Base-by-base conservation (phyloP, 2,329 filamentous ascomycete species). In the Arthrinium phaeospermum region DNA sequence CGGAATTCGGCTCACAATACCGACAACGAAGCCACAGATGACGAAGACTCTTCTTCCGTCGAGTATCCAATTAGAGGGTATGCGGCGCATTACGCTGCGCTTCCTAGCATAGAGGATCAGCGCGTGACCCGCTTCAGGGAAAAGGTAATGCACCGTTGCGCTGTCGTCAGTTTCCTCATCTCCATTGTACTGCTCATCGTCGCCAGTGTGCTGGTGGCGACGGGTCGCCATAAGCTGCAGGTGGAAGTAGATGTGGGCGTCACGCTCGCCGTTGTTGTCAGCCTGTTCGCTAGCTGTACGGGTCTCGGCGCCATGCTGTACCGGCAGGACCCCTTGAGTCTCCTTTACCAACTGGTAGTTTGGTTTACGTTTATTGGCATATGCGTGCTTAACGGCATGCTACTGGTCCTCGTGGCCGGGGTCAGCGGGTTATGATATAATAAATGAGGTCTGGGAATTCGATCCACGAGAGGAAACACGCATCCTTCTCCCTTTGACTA, bases 201-300 rank as follows among this genome's bases (percentile, higher is more conserved):
- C 45, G 89, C 92, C 0, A 86, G 86, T 49, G 85, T 92, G 13
- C 87, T 96, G 49, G 89, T 93, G 45, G 83, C 85, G 19, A 93
- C 93, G 0, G 93, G 93, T 12, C 87, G 89, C 67, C 91, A 90
- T 78, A 92, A 89, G 79, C 86, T 92, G 75, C 86, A 88, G 5
- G 86, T 90, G n/a, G 90, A 94, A 80, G 93, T 96, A 4, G 92
- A 95, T 77, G 89, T 89, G 0, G 80, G 91, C 12, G 92, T 93
- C 1, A 86, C 93, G 0, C 85, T 94, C 53, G 93, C 92, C 13
- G 90, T 92, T 22, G 86, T 93, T 45, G 85, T 89, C 44, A 93
- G 91, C 74, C 80, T 95, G 53, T 86, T 91, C 73, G 91, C 91
- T 76, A 90, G 89, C 0, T 89, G 90, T 67, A 84, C 88, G 16